phyloP scores from a whole-genome alignment of 2,329 filamentous ascomycete genomes.

The Anthostomella pinea region DNA sequence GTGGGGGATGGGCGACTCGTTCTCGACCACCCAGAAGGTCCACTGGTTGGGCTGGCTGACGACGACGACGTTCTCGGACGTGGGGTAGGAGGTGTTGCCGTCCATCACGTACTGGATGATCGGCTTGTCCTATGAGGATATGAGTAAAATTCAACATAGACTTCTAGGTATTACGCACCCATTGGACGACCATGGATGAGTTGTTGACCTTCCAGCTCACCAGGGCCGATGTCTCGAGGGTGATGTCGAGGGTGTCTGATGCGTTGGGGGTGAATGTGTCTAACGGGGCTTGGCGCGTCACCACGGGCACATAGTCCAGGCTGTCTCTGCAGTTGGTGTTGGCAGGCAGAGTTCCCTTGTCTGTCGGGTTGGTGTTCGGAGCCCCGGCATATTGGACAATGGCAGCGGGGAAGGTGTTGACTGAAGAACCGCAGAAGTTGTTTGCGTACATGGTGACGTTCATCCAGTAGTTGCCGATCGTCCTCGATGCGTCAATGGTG shows the following conservation, averaged over 20 bases:
- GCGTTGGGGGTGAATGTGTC: conserved; percentile 9
- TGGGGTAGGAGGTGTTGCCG: conserved; percentile 25
- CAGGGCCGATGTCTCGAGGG: conserved; percentile 3
- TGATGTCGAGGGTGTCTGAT: conserved; percentile 16
- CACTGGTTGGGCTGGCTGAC: conserved; percentile 23
- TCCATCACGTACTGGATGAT: conserved; percentile 31
- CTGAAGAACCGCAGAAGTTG: conserved; percentile 16
- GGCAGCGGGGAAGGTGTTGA: conserved; percentile 18
- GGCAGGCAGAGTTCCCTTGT: conserved; percentile 10
- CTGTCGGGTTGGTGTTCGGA: conserved; percentile 12
- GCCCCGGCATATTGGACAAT: conserved; percentile 20
- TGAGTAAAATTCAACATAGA: no score
- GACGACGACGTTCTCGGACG: conserved; percentile 19
- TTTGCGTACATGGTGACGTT: conserved; percentile 22
- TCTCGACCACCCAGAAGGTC: conserved; percentile 31
- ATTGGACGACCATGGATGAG: conserved; percentile 28
- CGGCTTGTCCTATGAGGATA: no score
- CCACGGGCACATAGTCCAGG: conserved; percentile 18
- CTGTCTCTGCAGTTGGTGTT: conserved; percentile 16
- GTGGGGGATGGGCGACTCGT: conserved; percentile 20
- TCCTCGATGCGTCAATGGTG: conserved; percentile 40
- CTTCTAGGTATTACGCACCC: no score
- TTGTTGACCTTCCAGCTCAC: conserved; percentile 20
- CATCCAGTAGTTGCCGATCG: conserved; percentile 30
- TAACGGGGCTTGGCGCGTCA: conserved; percentile 15